phyloP scores from a whole-genome alignment of 352 stramenopile species.

The Globisporangium barbulae region DNA sequence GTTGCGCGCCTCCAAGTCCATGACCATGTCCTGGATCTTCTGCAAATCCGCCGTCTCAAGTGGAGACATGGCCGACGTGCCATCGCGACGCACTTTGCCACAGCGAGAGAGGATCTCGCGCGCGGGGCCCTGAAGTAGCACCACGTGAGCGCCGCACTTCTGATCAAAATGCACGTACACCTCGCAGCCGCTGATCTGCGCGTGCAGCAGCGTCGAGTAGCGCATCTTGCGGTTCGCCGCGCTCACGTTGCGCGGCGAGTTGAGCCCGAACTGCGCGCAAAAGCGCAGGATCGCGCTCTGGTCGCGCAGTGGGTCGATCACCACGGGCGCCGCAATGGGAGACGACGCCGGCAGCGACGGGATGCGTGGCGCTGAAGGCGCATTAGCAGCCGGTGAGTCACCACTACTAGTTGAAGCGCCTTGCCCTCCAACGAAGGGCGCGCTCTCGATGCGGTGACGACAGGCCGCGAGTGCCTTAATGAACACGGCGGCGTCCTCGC shows the following conservation, averaged over 20 bases:
- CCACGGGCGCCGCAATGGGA: conserved; percentile 33
- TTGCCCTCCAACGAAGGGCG: not conserved
- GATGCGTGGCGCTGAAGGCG: conserved; percentile 14
- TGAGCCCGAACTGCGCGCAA: conserved; percentile 34
- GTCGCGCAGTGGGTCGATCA: conserved; percentile 43
- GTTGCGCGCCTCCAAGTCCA: conserved; percentile 38
- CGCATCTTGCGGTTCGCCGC: conserved; percentile 25
- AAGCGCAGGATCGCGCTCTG: conserved; percentile 50
- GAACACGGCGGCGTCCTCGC: conserved; percentile 37
- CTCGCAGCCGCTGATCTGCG: conserved; percentile 46
- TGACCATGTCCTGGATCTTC: conserved; percentile 43
- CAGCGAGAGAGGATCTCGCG: conserved; percentile 52
- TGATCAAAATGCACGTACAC: conserved; percentile 60
- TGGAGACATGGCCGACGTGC: conserved; percentile 6
- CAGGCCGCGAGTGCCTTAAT: conserved; percentile 43
- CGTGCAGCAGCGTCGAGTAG: conserved; percentile 40
- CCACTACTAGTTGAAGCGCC: not conserved
- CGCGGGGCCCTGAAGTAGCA: conserved; percentile 40
- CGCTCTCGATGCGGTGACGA: conserved; percentile 30
- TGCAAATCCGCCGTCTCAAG: conserved; percentile 42
- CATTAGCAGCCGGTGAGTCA: not conserved
- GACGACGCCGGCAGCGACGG: conserved; percentile 36
- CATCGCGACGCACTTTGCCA: conserved; percentile 33
- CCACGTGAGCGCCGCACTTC: conserved; percentile 41
- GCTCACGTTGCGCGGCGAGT: conserved; percentile 21